These are phyloP conservation scores for Chenopodium quinoa DNA, from an alignment of 148 eudicot species.

Conservation along the genomic window DNA sequence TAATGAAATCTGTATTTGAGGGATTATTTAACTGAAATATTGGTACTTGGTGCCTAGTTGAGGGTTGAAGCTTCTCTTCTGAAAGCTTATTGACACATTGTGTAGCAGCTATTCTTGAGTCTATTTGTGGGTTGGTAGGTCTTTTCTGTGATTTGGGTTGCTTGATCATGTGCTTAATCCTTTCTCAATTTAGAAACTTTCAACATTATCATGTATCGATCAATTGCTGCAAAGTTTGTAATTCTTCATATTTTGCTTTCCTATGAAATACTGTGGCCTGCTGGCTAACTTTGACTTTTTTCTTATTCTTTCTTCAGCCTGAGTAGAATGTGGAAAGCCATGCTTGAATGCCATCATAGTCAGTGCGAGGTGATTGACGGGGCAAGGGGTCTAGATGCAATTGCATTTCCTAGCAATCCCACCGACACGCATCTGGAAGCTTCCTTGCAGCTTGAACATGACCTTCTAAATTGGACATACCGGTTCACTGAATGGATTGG, in stretches of 20 bases:
- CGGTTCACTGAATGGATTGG: conserved; percentile 73
- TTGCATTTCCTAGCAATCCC: conserved; percentile 52
- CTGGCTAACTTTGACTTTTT: background rate
- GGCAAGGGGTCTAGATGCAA: conserved; percentile 68
- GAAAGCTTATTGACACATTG: background rate
- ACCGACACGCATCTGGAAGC: conserved; percentile 76
- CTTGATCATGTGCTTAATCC: background rate
- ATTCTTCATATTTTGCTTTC: background rate
- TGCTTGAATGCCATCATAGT: conserved; percentile 84
- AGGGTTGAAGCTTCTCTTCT: background rate
- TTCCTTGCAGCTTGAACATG: conserved; percentile 62
- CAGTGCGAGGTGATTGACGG: conserved; percentile 74
- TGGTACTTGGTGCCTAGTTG: background rate
- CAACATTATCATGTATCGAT: background rate
- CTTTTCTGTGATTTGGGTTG: background rate
- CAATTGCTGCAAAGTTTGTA: background rate
- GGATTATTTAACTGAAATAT: background rate
- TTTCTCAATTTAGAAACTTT: background rate
- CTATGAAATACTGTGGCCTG: background rate
- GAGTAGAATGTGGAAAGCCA: conserved; percentile 80
- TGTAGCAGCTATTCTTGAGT: background rate
- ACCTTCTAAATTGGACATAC: conserved; percentile 70
- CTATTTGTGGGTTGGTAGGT: background rate
- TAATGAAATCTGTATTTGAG: background rate
- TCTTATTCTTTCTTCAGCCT: conserved; percentile 42